Evolutionary conservation across 805 yeast species (phyloP).

Genomic region (Metschnikowia colocasiae): DNA sequence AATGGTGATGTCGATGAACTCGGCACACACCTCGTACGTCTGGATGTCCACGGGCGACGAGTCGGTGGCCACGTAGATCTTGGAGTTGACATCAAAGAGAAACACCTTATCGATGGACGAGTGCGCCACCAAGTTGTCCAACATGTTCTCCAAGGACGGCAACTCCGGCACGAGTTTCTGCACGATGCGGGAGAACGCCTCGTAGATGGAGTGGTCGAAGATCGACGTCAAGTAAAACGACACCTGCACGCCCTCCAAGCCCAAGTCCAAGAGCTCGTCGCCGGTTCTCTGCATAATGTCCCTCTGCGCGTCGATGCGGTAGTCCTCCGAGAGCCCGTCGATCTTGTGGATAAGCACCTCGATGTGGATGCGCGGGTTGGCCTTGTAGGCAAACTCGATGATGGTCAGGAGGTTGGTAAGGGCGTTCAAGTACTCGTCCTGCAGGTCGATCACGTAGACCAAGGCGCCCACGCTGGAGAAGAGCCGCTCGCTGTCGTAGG

Average conservation of each 20-base stretch:
- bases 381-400: conserved; percentile 79
- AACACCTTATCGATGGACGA: conserved; percentile 91
- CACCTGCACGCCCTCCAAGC: conserved; percentile 86
- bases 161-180: conserved; percentile 88
- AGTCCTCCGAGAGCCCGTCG: conserved; percentile 93
- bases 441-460: conserved; percentile 91
- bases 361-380: conserved; percentile 79
- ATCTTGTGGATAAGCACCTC: conserved; percentile 95
- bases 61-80: conserved; percentile 93
- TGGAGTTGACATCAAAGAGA: conserved; percentile 85
- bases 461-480: conserved; percentile 84
- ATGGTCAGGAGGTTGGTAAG: conserved; percentile 84
- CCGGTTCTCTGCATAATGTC: conserved; percentile 96
- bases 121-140: conserved; percentile 84
- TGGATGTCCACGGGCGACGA: conserved; percentile 93
- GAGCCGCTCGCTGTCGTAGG: conserved; percentile 70
- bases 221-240: conserved; percentile 90
- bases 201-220: conserved; percentile 93
- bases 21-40: conserved; percentile 95
- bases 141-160: conserved; percentile 80
- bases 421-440: conserved; percentile 92
- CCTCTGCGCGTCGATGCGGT: conserved; percentile 88
- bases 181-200: conserved; percentile 89
- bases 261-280: conserved; percentile 85
- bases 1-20: conserved; percentile 89